Evolutionary conservation across 1,284 basidiomycete genomes (phyloP), one percentile per base, ranked within the genome.

Genomic region (Neonothopanus nambi): DNA sequence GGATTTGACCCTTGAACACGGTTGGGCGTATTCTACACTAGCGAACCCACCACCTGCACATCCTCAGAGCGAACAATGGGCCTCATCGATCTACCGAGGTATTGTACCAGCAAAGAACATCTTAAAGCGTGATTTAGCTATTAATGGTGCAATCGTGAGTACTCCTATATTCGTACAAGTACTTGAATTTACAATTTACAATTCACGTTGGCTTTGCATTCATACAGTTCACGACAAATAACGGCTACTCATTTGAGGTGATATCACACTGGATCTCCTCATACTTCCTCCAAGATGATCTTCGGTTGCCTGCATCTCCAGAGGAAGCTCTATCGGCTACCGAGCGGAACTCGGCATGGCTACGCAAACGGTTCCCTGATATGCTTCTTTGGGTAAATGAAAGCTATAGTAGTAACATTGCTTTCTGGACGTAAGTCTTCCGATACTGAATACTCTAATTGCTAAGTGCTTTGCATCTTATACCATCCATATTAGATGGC

Each of bases 221-320:
- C 6, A 6, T 12, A 5, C 38, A 80, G 77, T 73, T 77, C 55
- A 70, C 77, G 0, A 67, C 73, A 1, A 82, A 84, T 60, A 73
- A 73, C 37, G 78, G 81, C 5, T 84, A 85, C 57, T 66, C 72
- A 0, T 76, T 65, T 47, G 83, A 85, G 65, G 74, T 79, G 6
- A 67, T 64, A 1, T 73, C 84, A 0, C 82, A 86, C 61, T 85
- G 81, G 82, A 81, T 84, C 42, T 82, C 83, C 0, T 78, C 82
- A 0, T 85, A 84, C 63, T 84, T 86, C 63, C 72, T 79, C 4
- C 63, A 59, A 0, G 82, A 85, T 57, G 56, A 61, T 6, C 44
- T 85, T 68, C 67, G 64, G 1, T 61, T 85, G 1, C 82, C 81
- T 1, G 58, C 63, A 2, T 72, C 75, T 0, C 59, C 67, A 0